These are phyloP conservation scores for Ustilago nuda DNA, from an alignment of 1,284 basidiomycete species.

Conservation along the genomic window DNA sequence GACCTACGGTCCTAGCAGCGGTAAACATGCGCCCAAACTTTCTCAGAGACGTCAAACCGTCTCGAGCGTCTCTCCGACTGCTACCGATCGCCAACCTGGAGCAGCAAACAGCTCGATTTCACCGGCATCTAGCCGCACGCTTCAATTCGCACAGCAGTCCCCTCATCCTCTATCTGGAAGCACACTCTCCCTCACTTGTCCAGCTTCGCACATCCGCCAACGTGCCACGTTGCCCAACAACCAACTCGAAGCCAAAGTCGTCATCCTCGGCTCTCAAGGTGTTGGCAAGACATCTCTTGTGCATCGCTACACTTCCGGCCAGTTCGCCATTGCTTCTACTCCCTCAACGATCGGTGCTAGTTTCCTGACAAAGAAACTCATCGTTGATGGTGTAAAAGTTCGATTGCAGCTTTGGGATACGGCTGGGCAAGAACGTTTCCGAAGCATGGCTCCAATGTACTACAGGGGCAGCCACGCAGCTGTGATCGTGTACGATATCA, in stretches of 20 bases:
- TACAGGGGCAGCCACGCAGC: constrained; percentile 98
- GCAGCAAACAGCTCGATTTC: constrained; percentile 14
- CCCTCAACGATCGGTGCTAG: constrained; percentile 90
- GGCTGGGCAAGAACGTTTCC: constrained; percentile 92
- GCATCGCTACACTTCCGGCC: constrained; percentile 88
- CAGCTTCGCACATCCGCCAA: constrained; percentile 24
- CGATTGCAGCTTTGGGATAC: constrained; percentile 88
- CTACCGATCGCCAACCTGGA: constrained; percentile 11
- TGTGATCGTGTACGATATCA: constrained; percentile 96
- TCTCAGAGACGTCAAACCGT: constrained; percentile 42
- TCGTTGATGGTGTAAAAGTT: constrained; percentile 86
- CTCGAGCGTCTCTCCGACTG: constrained; percentile 34
- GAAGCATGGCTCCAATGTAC: constrained; percentile 98
- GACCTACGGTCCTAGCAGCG: constrained; percentile 40
- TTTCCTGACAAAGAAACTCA: constrained; percentile 93
- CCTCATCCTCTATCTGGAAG: constrained; percentile 12
- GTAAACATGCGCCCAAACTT: constrained; percentile 26
- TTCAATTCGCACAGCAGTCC: constrained; percentile 21
- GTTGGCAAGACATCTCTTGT: constrained; percentile 96
- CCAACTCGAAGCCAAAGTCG: constrained; percentile 89
- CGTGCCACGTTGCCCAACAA: constrained; percentile 36
- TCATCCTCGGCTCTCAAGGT: constrained; percentile 94
- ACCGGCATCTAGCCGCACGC: constrained; percentile 23
- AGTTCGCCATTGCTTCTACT: constrained; percentile 51
- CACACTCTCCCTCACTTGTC: constrained; percentile 15